Evolutionary conservation across 352 stramenopile genomes (phyloP).

Genomic region (Phytophthora quininea): DNA sequence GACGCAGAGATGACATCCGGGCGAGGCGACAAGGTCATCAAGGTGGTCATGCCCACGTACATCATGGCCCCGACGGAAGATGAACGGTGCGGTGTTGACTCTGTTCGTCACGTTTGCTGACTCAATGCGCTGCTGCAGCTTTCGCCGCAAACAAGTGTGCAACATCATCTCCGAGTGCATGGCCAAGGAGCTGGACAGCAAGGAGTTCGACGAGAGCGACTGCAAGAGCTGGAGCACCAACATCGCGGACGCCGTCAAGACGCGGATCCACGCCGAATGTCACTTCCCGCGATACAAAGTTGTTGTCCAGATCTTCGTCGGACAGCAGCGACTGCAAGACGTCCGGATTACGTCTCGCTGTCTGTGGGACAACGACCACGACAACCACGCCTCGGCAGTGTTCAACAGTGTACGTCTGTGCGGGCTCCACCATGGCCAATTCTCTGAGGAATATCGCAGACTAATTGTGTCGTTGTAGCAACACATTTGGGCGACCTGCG

Average conservation of each 20-base stretch:
- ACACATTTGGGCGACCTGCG: slow-evolving; percentile 88
- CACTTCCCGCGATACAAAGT: slow-evolving; percentile 93
- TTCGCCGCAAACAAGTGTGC: slow-evolving; percentile 76
- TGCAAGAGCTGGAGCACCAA: slow-evolving; percentile 67
- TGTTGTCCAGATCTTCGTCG: slow-evolving; percentile 94
- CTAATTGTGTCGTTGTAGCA: slow-evolving; percentile 43
- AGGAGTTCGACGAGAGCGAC: slow-evolving; percentile 79
- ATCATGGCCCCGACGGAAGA: slow-evolving; percentile 85
- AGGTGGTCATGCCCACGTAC: slow-evolving; percentile 84
- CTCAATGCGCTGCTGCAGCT: slow-evolving; percentile 32
- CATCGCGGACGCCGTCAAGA: slow-evolving; percentile 72
- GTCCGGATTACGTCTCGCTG: slow-evolving; percentile 93
- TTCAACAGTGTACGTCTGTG: slow-evolving; percentile 83
- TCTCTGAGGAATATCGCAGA: neutral
- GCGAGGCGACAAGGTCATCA: slow-evolving; percentile 70
- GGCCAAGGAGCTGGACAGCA: slow-evolving; percentile 67
- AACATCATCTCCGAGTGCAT: slow-evolving; percentile 78
- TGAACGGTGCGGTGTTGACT: slow-evolving; percentile 49
- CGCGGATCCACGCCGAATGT: slow-evolving; percentile 65
- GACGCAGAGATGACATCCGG: slow-evolving; percentile 48
- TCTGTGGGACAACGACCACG: slow-evolving; percentile 93
- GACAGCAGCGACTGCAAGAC: slow-evolving; percentile 93
- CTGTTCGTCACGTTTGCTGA: neutral
- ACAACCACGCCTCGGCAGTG: slow-evolving; percentile 92
- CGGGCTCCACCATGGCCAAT: neutral